These are phyloP conservation scores for Yamadazyma kitorensis DNA, from an alignment of 805 yeast genomes.

Conservation along the genomic window DNA sequence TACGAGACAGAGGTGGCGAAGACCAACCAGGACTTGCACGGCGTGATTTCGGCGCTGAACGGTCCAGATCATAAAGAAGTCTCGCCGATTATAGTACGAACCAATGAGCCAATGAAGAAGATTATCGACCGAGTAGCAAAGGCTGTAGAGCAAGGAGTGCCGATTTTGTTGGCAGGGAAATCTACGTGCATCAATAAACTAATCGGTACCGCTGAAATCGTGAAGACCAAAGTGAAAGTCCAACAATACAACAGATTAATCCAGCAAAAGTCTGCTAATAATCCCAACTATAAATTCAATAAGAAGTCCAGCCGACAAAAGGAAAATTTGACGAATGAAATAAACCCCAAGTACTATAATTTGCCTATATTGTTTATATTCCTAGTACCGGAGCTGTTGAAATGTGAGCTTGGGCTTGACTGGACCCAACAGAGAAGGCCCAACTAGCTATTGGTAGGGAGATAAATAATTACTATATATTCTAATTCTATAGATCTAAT, in stretches of 20 bases:
- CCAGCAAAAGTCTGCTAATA: conserved; percentile 7
- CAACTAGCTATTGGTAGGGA: background rate
- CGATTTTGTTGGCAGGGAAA: conserved; percentile 8
- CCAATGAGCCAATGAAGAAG: conserved; percentile 10
- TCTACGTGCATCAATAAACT: conserved; percentile 9
- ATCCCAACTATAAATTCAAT: conserved; percentile 8
- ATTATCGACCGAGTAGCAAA: conserved; percentile 9
- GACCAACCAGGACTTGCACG: too few relatives aligned
- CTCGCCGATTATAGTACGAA: conserved; percentile 7
- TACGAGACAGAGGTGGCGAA: too few relatives aligned
- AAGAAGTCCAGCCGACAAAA: conserved; percentile 1
- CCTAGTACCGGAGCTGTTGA: conserved; percentile 7
- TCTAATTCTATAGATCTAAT: too few relatives aligned
- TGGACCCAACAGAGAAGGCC: conserved; percentile 1
- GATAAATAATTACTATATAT: too few relatives aligned
- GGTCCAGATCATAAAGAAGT: too few relatives aligned
- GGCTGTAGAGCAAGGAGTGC: background rate
- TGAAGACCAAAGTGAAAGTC: conserved; percentile 7
- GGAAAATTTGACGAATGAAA: background rate
- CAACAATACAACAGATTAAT: conserved; percentile 13
- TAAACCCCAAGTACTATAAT: conserved; percentile 3
- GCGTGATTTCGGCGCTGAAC: too few relatives aligned
- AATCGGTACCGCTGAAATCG: conserved; percentile 12
- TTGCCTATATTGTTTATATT: conserved; percentile 13
- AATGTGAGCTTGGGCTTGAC: background rate